Evolutionary conservation across 257 asterid species (phyloP).

Genomic region (Hygrophila difformis): DNA sequence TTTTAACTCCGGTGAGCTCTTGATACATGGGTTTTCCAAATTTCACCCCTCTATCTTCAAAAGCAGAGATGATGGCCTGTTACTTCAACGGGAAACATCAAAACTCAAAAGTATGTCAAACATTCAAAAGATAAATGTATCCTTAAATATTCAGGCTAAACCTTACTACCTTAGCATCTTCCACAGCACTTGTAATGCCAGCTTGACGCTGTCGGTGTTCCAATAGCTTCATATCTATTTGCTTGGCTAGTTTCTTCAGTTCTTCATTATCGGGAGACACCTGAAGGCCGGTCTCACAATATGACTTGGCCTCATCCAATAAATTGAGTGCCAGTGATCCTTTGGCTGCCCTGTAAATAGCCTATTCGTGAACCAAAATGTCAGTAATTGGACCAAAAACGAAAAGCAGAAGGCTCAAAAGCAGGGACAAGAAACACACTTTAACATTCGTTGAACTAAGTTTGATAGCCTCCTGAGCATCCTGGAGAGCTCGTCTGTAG

Average conservation of each 20-base stretch:
- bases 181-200: constrained; percentile 55
- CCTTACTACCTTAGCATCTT: constrained; percentile 60
- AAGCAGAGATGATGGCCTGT: constrained; percentile 64
- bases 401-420: neutral
- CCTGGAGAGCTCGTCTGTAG: constrained; percentile 72
- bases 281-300: constrained; percentile 63
- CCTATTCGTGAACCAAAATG: constrained; percentile 31
- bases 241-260: constrained; percentile 56
- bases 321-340: constrained; percentile 65
- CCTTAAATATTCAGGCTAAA: no score
- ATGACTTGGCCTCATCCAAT: constrained; percentile 64
- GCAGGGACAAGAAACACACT: constrained; percentile 27
- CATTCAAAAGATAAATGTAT: neutral
- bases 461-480: constrained; percentile 75
- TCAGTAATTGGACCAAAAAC: constrained; percentile 11
- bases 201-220: constrained; percentile 42
- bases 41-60: constrained; percentile 58
- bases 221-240: constrained; percentile 35
- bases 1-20: constrained; percentile 78
- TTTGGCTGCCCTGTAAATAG: constrained; percentile 75
- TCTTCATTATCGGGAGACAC: constrained; percentile 69
- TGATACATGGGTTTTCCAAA: constrained; percentile 77
- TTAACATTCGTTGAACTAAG: constrained; percentile 58
- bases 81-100: constrained; percentile 19
- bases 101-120: constrained; percentile 11